A percentile compares a stretch with the other conserved stretches of the same genome.
Evolutionary conservation across 768 basidiomycete genomes (phyloP).

Genomic region (Rhizopogon salebrosus): DNA sequence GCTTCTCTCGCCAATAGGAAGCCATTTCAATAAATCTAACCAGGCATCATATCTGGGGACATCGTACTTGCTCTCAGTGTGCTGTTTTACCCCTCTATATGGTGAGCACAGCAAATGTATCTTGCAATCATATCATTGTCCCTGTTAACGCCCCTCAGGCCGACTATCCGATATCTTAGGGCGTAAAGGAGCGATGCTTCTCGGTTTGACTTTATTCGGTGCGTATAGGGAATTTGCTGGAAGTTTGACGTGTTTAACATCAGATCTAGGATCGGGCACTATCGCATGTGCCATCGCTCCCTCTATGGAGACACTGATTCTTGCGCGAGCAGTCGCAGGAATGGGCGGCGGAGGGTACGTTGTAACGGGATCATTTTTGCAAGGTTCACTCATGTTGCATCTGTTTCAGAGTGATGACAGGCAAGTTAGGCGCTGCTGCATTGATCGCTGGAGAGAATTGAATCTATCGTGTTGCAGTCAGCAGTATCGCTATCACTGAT

Average conservation of each 20-base stretch:
- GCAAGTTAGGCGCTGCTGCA: conserved; percentile 30
- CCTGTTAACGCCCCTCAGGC: conserved; percentile 40
- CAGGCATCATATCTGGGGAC: conserved; percentile 87
- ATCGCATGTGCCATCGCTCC: conserved; percentile 82
- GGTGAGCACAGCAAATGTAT: conserved; percentile 36
- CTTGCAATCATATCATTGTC: not conserved
- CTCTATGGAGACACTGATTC: conserved; percentile 78
- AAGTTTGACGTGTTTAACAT: conserved; percentile 13
- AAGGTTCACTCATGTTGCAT: conserved; percentile 11
- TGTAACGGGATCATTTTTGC: not conserved
- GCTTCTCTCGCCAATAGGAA: conserved; percentile 78
- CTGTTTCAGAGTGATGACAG: conserved; percentile 72
- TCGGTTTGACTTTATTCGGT: conserved; percentile 84
- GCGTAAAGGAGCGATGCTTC: conserved; percentile 81
- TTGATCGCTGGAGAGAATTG: conserved; percentile 3
- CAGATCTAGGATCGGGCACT: conserved; percentile 65
- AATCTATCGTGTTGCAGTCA: conserved; percentile 44
- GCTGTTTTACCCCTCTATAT: conserved; percentile 88
- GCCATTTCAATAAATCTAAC: conserved; percentile 74
- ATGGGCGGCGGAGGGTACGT: conserved; percentile 90
- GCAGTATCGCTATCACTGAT: conserved; percentile 82
- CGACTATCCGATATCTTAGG: conserved; percentile 82
- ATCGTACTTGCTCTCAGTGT: conserved; percentile 80
- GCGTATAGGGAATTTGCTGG: conserved; percentile 17
- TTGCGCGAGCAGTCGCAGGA: conserved; percentile 80